Conservation (phyloP, 1,284 basidiomycete genomes). For the Leccinum solheimii region DNA sequence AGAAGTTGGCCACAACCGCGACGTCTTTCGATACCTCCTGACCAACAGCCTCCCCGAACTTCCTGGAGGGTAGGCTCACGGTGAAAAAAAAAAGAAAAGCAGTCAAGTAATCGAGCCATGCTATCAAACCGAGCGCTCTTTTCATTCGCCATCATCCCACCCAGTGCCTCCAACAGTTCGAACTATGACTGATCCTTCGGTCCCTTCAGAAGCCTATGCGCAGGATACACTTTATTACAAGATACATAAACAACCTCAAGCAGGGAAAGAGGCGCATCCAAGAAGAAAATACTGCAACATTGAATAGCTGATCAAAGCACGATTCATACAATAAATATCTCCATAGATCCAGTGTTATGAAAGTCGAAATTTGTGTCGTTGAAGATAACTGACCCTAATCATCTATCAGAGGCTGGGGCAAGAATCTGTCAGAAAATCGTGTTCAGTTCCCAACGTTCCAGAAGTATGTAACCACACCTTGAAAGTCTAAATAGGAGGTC, state of each 20-base stretch:
- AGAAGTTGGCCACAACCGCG: no score
- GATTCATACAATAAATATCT: conserved; percentile 12
- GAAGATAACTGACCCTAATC: neutral
- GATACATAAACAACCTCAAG: neutral
- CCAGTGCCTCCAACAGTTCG: no score
- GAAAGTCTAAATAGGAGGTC: conserved; percentile 27
- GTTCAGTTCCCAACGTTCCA: neutral
- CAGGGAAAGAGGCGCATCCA: no score
- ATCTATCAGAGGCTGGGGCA: neutral
- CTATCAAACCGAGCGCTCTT: neutral
- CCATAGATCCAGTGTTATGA: conserved; percentile 1
- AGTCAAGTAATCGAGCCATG: neutral
- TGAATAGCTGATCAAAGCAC: conserved; percentile 6
- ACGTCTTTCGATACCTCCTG: no score
- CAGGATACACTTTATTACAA: neutral
- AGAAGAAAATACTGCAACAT: conserved; percentile 3
- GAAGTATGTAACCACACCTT: neutral
- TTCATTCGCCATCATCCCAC: neutral
- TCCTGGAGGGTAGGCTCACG: neutral
- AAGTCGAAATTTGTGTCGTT: conserved; percentile 11
- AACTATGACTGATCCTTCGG: neutral
- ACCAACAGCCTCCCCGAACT: neutral
- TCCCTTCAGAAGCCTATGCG: neutral
- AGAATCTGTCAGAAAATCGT: neutral
- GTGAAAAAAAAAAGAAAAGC: no score